Evolutionary conservation across 495 filamentous ascomycete genomes (phyloP), one percentile per base, ranked within the genome.

Genomic region (Tuber microsphaerosporum): DNA sequence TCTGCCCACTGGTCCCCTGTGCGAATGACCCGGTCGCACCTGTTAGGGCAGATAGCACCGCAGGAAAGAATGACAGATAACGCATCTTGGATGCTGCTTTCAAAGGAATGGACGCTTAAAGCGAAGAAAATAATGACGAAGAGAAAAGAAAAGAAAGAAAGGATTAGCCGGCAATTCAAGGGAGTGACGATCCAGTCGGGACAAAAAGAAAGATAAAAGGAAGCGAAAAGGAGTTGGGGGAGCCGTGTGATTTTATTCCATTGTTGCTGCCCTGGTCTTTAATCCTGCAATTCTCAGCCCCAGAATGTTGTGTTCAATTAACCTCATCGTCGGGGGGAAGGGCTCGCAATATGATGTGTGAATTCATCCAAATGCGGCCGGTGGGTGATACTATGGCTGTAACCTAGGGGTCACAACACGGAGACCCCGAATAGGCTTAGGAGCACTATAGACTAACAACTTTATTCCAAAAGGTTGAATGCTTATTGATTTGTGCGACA

Each of bases 1-100:
- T 82, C 46, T 78, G 73, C 44, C 80, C 81, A 41, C 20, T 71
- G 71, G 71, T 43, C 70, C n/a, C n/a, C 72, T 80, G 77, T n/a
- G 74, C 78, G 48, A 45, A 71, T n/a, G 79, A 74, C 39, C 45
- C 65, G 7, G 74, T 45, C 12, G 51, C 71, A 51, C 39, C 70
- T 45, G 43, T 16, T n/a, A 71, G 70, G 70, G 76, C 75, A n/a
- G 56, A 70, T 72, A 80, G 45, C 22, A 51, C 46, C 37, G 71
- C 70, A 71, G 70, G 73, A 75, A 79, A 10, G 71, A 79, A 43
- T 46, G 73, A 72, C 31, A 51, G 75, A 34, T 75, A 79, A 9
- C 65, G 70, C 77, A 79, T 79, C 19, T 71, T 61, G 20, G 17
- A 37, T 44, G 37, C 26, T 72, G 48, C 42, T 20, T 65, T 78